Evolutionary conservation across 2,329 filamentous ascomycete species (phyloP), one percentile per base, ranked within the genome.

Genomic region (Teratosphaeria viscida): DNA sequence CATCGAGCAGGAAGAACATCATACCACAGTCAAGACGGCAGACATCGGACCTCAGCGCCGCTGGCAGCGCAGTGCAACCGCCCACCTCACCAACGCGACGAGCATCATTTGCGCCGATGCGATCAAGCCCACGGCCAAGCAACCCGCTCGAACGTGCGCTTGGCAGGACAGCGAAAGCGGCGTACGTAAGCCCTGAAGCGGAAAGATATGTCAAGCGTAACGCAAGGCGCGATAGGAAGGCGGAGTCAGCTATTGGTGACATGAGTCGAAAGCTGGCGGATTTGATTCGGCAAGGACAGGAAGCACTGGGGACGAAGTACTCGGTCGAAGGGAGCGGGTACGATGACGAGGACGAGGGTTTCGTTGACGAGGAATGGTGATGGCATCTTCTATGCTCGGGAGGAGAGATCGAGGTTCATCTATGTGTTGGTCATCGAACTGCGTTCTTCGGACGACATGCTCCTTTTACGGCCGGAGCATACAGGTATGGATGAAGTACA

Each of bases 251-350:
- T 57, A 87, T 97, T 66, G 85, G 85, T 55, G 83, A 87, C 29
- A 85, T 97, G 74, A 95, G 94, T 70, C 81, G 84, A 55, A 85
- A 88, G 66, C 77, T 97, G 55, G 84, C 88, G 69, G 88, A 86
- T 37, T 90, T 99, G 88, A 95, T 99, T 58, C 81, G 86, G 1
- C 87, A 97, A 73, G 94, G 92, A 0, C 87, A 87, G 66, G 88
- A 94, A 72, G 94, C 94, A 1, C 75, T 99, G 19, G 92, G 78
- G 6, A 77, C 74, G 23, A 78, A 75, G 60, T 68, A 77, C 32
- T 72, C 76, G 34, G 64, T 74, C 7, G 74, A 77, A 49, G 59
- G 34, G 10, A 55, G 49, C 6, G 71, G 74, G 16, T 68, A 65
- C 47, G 63, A 66, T 58, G 54, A 57, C 16, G 55, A 59, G 34